These are phyloP conservation scores for Russula virescens DNA, from an alignment of 768 basidiomycete species.

Conservation along the genomic window DNA sequence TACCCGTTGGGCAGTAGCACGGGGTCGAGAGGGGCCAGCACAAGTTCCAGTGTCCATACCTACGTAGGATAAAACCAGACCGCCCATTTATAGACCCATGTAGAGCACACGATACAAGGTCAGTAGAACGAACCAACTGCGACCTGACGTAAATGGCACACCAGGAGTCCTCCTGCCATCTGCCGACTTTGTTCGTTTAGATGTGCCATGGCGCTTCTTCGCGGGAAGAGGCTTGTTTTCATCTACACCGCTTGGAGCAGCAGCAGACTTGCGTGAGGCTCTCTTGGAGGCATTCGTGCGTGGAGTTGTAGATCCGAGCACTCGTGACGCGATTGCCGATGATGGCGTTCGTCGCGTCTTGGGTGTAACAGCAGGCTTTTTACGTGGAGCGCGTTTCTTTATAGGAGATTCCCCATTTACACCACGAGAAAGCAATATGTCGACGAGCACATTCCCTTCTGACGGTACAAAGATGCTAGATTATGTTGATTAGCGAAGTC, in stretches of 20 bases:
- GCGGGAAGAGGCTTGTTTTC: not conserved
- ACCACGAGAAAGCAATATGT: constrained; percentile 48
- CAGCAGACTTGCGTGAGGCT: not conserved
- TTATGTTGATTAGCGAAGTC: not conserved
- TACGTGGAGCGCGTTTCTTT: constrained; percentile 26
- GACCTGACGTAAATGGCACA: not conserved
- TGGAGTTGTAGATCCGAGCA: not conserved
- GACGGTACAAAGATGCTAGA: constrained; percentile 50
- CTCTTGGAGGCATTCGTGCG: not conserved
- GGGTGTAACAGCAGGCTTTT: not conserved
- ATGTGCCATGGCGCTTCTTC: not conserved
- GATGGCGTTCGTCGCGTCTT: not conserved
- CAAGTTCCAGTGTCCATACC: not conserved
- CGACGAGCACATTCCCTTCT: constrained; percentile 42
- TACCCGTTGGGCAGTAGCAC: not conserved
- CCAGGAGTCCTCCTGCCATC: not conserved
- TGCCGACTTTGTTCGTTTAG: not conserved
- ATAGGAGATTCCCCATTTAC: constrained; percentile 43
- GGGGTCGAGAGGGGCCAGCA: not conserved
- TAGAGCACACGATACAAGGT: not conserved
- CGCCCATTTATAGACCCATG: not conserved
- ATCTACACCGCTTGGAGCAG: not conserved
- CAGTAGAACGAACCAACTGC: not conserved
- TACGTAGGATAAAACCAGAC: not conserved
- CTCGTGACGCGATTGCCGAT: not conserved